Evolutionary conservation across 306 rosid genomes (phyloP).

Genomic region (Mimosa pudica): DNA sequence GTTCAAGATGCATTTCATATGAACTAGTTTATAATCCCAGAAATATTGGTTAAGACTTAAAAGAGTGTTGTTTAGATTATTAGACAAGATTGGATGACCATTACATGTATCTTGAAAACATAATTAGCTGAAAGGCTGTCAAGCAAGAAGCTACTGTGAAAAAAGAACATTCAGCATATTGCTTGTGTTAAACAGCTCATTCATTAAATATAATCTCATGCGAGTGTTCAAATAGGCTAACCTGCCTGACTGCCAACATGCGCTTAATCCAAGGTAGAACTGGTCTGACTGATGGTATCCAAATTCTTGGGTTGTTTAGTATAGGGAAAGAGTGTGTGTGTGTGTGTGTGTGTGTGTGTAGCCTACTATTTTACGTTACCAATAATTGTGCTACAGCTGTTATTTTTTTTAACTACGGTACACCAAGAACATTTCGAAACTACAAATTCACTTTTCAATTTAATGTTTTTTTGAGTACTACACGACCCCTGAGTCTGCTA

Average conservation of each 20-base stretch:
- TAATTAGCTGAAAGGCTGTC: not conserved
- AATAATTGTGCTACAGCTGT: not conserved
- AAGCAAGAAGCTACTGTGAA: not conserved
- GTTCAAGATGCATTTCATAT: not conserved
- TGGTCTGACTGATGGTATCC: constrained; percentile 3
- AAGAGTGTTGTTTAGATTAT: not conserved
- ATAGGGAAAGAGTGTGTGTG: not conserved
- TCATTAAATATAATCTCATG: constrained; percentile 1
- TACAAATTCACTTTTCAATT: not conserved
- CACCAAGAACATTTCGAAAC: not conserved
- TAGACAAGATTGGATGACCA: constrained; percentile 11
- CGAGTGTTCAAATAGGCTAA: constrained; percentile 8
- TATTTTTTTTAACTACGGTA: not conserved
- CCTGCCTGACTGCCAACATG: constrained; percentile 15
- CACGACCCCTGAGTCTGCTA: not conserved
- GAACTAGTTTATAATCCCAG: not conserved
- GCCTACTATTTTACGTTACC: not conserved
- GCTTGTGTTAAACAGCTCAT: constrained; percentile 6
- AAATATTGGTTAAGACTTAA: not conserved
- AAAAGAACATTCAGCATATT: not conserved
- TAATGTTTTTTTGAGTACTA: not conserved
- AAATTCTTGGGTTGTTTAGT: not conserved
- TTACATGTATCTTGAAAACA: constrained; percentile 10
- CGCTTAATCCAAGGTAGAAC: constrained; percentile 4
- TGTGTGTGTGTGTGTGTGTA: too few species aligned